Percentiles rank a stretch among this genome's conserved stretches.
These are phyloP conservation scores for Penicillium rolfsii DNA, from an alignment of 2,329 filamentous ascomycete species.

Conservation along the genomic window DNA sequence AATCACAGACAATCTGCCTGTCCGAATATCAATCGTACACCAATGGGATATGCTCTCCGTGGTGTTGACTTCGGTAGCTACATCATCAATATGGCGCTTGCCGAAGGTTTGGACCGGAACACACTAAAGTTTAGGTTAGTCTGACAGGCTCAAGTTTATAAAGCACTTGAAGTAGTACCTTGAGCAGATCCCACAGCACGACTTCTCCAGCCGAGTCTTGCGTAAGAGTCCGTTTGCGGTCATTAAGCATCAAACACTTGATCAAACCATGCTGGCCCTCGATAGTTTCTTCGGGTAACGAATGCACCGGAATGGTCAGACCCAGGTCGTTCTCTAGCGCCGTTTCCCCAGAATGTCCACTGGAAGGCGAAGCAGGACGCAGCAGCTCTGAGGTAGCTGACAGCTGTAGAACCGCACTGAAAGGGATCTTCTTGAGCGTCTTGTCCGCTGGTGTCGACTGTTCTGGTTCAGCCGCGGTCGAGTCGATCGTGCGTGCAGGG, in stretches of 20 bases:
- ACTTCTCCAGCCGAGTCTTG: slow-evolving; percentile 95
- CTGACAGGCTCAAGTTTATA: not conserved
- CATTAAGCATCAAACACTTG: slow-evolving; percentile 89
- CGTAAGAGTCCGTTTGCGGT: slow-evolving; percentile 84
- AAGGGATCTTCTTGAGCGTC: slow-evolving; percentile 66
- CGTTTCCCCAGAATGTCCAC: slow-evolving; percentile 56
- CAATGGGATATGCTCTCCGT: slow-evolving; percentile 88
- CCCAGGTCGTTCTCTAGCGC: slow-evolving; percentile 55
- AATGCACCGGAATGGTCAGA: slow-evolving; percentile 65
- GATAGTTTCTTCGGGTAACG: slow-evolving; percentile 76
- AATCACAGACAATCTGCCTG: slow-evolving; percentile 85
- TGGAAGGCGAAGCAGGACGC: slow-evolving; percentile 54
- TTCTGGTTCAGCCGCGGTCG: slow-evolving; percentile 21
- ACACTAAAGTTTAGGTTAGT: slow-evolving; percentile 59
- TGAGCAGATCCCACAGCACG: slow-evolving; percentile 88
- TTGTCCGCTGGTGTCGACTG: slow-evolving; percentile 19
- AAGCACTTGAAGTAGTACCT: slow-evolving; percentile 57
- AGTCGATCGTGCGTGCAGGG: slow-evolving; percentile 50
- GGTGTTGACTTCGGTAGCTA: slow-evolving; percentile 83
- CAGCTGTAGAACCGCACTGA: slow-evolving; percentile 76
- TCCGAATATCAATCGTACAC: slow-evolving; percentile 94
- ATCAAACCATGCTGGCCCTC: slow-evolving; percentile 94
- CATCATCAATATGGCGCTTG: slow-evolving; percentile 90
- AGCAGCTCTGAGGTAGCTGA: slow-evolving; percentile 81
- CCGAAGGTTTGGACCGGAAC: slow-evolving; percentile 88